Conservation (phyloP, 495 filamentous ascomycete species). For the Saxophila tyrrhenica region DNA sequence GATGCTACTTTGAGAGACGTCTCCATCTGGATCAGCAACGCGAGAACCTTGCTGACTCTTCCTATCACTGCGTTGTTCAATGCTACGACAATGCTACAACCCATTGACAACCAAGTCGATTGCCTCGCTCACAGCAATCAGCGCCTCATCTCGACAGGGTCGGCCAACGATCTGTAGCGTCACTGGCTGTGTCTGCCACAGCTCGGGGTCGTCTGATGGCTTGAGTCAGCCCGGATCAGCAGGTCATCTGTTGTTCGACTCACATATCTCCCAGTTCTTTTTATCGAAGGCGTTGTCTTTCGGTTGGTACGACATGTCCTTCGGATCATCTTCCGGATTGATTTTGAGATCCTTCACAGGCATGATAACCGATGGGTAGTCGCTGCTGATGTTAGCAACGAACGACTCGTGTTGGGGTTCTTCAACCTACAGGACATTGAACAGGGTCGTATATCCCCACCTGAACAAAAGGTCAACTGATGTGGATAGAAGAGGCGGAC, state of each 20-base stretch:
- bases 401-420: not conserved
- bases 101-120: conserved; percentile 9
- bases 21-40: too few relatives aligned
- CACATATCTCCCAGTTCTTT: conserved; percentile 9
- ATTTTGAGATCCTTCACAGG: conserved; percentile 9
- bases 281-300: conserved; percentile 4
- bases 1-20: too few relatives aligned
- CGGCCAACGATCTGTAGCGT: conserved; percentile 8
- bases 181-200: conserved; percentile 5
- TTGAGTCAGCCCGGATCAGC: not conserved
- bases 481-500: too few relatives aligned
- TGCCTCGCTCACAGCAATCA: conserved; percentile 3
- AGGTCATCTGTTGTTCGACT: not conserved
- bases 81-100: not conserved
- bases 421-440: not conserved
- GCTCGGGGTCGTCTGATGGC: conserved; percentile 2
- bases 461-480: too few relatives aligned
- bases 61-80: too few relatives aligned
- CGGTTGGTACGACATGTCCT: conserved; percentile 4
- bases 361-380: conserved; percentile 13
- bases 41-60: too few relatives aligned
- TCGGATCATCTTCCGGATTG: not conserved
- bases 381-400: not conserved
- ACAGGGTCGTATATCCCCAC: conserved; percentile 8
- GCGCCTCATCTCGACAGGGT: conserved; percentile 1